Conservation (phyloP, 2,329 filamentous ascomycete species). For the Alternaria incomplexa region DNA sequence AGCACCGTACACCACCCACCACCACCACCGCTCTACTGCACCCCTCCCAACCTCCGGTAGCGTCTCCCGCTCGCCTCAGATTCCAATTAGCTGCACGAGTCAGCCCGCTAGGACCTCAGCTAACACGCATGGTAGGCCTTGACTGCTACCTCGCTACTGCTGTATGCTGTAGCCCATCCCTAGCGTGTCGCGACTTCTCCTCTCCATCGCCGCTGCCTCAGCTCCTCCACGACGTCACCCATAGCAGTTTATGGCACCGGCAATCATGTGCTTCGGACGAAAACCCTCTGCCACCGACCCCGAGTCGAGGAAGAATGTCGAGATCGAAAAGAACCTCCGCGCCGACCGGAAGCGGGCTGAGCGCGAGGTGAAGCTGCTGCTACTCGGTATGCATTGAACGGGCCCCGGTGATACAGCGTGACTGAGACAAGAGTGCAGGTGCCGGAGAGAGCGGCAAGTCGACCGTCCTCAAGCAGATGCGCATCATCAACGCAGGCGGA, state of each 20-base stretch:
- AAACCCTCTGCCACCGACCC: constrained; percentile 57
- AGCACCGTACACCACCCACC: neutral
- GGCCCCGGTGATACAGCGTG: constrained; percentile 8
- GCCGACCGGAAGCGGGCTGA: constrained; percentile 86
- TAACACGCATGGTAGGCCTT: neutral
- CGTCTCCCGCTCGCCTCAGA: constrained; percentile 4
- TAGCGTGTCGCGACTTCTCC: constrained; percentile 10
- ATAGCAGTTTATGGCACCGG: constrained; percentile 40
- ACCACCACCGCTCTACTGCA: constrained; percentile 1
- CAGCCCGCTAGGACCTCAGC: neutral
- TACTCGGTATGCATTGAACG: constrained; percentile 73
- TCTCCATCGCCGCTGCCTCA: constrained; percentile 7
- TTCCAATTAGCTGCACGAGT: constrained; percentile 3
- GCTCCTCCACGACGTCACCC: neutral
- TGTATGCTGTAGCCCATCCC: constrained; percentile 7
- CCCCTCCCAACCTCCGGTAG: constrained; percentile 17
- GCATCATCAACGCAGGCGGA: constrained; percentile 91
- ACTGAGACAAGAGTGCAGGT: constrained; percentile 61
- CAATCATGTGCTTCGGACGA: constrained; percentile 60
- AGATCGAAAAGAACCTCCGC: constrained; percentile 86
- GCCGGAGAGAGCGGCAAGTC: constrained; percentile 96
- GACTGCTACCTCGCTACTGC: constrained; percentile 1
- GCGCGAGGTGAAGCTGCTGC: constrained; percentile 89
- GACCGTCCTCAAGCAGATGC: constrained; percentile 98
- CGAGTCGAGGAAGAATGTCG: constrained; percentile 60